phyloP scores from a whole-genome alignment of 345 rosid species.

The Noccaea bulbosa region DNA sequence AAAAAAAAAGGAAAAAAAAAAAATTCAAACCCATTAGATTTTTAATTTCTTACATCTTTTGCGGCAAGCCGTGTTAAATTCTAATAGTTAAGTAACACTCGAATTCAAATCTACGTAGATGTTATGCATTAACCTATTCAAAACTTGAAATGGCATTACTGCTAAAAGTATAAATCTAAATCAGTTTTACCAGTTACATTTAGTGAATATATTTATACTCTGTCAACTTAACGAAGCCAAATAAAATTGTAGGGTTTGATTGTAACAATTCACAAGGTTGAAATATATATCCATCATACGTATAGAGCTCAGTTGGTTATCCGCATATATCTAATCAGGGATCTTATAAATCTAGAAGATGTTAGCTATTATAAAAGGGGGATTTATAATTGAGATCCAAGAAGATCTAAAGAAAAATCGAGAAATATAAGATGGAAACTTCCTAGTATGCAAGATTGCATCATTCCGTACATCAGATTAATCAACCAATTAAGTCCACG shows the following conservation, averaged over 20 bases:
- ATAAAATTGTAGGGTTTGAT: not conserved
- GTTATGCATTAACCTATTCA: not conserved
- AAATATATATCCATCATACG: not conserved
- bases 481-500: conserved; percentile 36
- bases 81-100: not conserved
- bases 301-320: not conserved
- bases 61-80: not conserved
- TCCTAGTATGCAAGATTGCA: conserved; percentile 28
- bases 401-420: conserved; percentile 19
- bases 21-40: not conserved
- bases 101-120: not conserved
- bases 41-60: no score
- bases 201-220: not conserved
- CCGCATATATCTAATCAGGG: conserved; percentile 5
- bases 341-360: conserved; percentile 18
- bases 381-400: conserved; percentile 6
- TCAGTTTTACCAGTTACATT: not conserved
- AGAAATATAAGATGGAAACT: conserved; percentile 34
- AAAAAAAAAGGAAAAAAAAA: no score
- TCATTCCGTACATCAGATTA: conserved; percentile 36
- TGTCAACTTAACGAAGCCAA: not conserved
- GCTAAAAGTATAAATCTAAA: not conserved
- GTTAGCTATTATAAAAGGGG: not conserved
- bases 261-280: conserved; percentile 17
- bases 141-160: not conserved